Conservation (phyloP, 768 basidiomycete species). For the Suillus placidus region DNA sequence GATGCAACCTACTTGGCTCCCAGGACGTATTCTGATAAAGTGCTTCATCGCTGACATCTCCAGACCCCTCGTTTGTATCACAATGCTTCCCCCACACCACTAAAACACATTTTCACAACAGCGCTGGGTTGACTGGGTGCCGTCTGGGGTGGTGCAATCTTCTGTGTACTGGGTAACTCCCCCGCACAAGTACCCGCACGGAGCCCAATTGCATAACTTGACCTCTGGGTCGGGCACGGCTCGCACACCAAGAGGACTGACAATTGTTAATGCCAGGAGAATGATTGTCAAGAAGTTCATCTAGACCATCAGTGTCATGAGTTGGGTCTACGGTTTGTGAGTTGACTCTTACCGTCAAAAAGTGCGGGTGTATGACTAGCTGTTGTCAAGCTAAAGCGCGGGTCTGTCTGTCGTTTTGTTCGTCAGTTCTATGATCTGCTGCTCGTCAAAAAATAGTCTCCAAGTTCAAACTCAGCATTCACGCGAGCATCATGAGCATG, state of each 20-base stretch:
- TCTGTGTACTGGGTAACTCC: background rate
- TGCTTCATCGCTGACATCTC: background rate
- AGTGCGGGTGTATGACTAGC: background rate
- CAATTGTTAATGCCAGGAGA: background rate
- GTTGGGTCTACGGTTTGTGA: background rate
- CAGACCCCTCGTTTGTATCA: background rate
- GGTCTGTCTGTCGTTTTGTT: background rate
- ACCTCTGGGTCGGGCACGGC: background rate
- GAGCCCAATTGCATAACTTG: conserved; percentile 14
- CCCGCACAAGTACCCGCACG: conserved; percentile 8
- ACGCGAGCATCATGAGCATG: too few species aligned
- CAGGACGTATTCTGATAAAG: background rate
- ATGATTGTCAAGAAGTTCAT: background rate
- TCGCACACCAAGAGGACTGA: background rate
- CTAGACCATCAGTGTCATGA: background rate
- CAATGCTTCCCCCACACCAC: background rate
- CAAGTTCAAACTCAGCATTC: background rate
- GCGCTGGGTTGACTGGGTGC: background rate
- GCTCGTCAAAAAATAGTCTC: background rate
- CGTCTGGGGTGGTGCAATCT: background rate
- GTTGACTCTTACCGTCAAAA: background rate
- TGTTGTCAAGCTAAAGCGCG: background rate
- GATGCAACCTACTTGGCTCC: background rate
- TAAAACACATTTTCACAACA: background rate
- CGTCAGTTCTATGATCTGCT: background rate